These are phyloP conservation scores for Yamadazyma atmosphaerica DNA, from an alignment of 1,139 yeast species.

Conservation along the genomic window DNA sequence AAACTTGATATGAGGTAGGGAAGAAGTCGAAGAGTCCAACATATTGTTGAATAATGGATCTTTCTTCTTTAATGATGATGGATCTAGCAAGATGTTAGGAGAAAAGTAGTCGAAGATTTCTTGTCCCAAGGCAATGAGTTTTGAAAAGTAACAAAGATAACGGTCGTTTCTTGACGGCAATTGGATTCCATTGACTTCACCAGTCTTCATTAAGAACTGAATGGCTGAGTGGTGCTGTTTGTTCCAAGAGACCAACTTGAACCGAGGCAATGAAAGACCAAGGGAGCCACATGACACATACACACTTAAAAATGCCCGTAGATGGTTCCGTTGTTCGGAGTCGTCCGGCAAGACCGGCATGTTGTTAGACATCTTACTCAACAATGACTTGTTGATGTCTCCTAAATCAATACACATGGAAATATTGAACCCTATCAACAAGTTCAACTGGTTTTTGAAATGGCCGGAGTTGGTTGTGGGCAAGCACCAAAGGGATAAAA, in stretches of 20 bases:
- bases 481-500: conserved; percentile 50
- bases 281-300: conserved; percentile 52
- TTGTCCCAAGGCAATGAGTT: conserved; percentile 43
- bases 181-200: conserved; percentile 20
- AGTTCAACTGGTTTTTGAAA: conserved; percentile 50
- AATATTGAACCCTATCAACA: conserved; percentile 45
- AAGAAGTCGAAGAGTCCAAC: conserved; percentile 16
- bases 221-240: conserved; percentile 42
- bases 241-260: conserved; percentile 49
- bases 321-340: conserved; percentile 37
- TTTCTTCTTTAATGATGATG: conserved; percentile 8
- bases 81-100: conserved; percentile 14
- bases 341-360: conserved; percentile 21
- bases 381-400: conserved; percentile 24
- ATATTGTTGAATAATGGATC: conserved; percentile 17
- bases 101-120: conserved; percentile 37
- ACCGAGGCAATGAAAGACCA: conserved; percentile 50
- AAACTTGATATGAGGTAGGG: conserved; percentile 15
- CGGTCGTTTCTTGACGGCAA: conserved; percentile 28
- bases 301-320: conserved; percentile 46
- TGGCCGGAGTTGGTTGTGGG: conserved; percentile 53
- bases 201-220: conserved; percentile 27
- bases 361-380: conserved; percentile 11
- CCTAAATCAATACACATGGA: conserved; percentile 52
- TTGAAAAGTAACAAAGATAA: conserved; percentile 40